Evolutionary conservation across 1,284 basidiomycete genomes (phyloP).

Genomic region (Hemileia vastatrix): DNA sequence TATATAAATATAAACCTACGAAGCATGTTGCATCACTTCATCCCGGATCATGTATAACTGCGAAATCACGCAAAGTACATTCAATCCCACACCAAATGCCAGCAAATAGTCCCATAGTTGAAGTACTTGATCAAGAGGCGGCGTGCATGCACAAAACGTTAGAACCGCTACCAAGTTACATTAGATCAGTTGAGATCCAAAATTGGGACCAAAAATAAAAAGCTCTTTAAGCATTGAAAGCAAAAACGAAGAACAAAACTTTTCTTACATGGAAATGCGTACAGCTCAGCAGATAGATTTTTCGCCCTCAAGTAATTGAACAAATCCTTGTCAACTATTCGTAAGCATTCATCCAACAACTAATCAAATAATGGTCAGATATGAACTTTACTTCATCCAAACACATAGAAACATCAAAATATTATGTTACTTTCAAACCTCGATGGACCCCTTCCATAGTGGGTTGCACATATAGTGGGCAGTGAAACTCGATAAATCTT

Average conservation of each 20-base stretch:
- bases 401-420: too few species aligned
- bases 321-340: slow-evolving; percentile 77
- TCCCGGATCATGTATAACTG: slow-evolving; percentile 81
- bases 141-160: slow-evolving; percentile 91
- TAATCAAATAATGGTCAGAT: slow-evolving; percentile 43
- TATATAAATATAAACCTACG: slow-evolving; percentile 50
- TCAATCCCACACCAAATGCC: slow-evolving; percentile 89
- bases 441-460: slow-evolving; percentile 88
- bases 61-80: slow-evolving; percentile 90
- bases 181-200: too few species aligned
- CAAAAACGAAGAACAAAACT: not conserved
- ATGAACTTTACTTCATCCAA: too few species aligned
- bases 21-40: slow-evolving; percentile 70
- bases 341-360: slow-evolving; percentile 82
- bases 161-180: slow-evolving; percentile 87
- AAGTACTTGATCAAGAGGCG: slow-evolving; percentile 84
- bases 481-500: slow-evolving; percentile 83
- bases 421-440: slow-evolving; percentile 78
- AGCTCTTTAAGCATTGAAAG: too few species aligned
- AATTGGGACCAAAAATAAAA: too few species aligned
- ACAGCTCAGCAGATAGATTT: slow-evolving; percentile 93
- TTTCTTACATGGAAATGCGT: slow-evolving; percentile 87
- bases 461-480: slow-evolving; percentile 89
- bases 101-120: slow-evolving; percentile 94
- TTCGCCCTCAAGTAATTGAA: slow-evolving; percentile 71